These are phyloP conservation scores for Brassica incana DNA, from an alignment of 345 rosid genomes.

Conservation along the genomic window DNA sequence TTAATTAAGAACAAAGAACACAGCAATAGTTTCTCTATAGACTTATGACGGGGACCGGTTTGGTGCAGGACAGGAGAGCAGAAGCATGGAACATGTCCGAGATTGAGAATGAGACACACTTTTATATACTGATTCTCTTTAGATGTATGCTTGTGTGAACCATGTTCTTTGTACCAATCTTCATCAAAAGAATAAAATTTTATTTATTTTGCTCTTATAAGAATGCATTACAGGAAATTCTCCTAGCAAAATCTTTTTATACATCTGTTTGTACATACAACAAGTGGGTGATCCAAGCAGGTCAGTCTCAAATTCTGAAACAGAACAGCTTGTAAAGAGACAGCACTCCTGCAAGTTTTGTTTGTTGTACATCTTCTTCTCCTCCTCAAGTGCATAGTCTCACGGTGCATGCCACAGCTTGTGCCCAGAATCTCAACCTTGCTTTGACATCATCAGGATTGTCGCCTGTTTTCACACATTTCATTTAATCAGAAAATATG, in stretches of 20 bases:
- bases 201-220: slow-evolving; percentile 11
- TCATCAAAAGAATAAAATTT: neutral
- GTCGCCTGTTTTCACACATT: slow-evolving; percentile 53
- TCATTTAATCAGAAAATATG: slow-evolving; percentile 7
- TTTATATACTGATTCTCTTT: slow-evolving; percentile 1
- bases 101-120: neutral
- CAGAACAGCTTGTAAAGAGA: slow-evolving; percentile 33
- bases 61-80: slow-evolving; percentile 27
- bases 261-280: slow-evolving; percentile 18
- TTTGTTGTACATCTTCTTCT: neutral
- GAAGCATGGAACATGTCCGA: slow-evolving; percentile 23
- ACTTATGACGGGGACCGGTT: slow-evolving; percentile 18
- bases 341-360: slow-evolving; percentile 39
- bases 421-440: slow-evolving; percentile 94
- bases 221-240: slow-evolving; percentile 22
- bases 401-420: slow-evolving; percentile 95
- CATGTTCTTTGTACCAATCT: slow-evolving; percentile 19
- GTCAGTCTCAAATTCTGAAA: slow-evolving; percentile 38
- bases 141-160: neutral
- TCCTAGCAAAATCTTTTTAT: slow-evolving; percentile 20
- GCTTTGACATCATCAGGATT: slow-evolving; percentile 98
- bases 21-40: neutral
- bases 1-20: neutral
- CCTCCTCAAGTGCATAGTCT: slow-evolving; percentile 61
- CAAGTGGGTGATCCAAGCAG: slow-evolving; percentile 34